Percentiles rank a stretch among this genome's conserved stretches.
Conservation (phyloP, 108 stramenopile species). For the Seminavis robusta region DNA sequence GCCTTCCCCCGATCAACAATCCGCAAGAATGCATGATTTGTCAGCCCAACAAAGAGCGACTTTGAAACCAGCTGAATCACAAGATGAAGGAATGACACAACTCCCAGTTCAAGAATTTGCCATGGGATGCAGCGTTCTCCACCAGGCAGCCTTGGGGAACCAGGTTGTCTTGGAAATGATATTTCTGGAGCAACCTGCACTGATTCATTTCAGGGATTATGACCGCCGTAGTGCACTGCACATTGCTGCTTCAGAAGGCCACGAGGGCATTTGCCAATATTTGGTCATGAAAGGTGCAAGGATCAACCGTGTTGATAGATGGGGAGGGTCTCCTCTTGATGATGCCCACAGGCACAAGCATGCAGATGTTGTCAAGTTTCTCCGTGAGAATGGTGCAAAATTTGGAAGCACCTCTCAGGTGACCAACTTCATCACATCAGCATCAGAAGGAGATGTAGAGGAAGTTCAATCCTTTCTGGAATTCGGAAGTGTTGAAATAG, state of each 20-base stretch:
- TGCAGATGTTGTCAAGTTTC: slow-evolving; percentile 20
- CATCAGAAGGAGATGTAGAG: slow-evolving; percentile 35
- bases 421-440: slow-evolving; percentile 45
- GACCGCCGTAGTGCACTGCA: slow-evolving; percentile 85
- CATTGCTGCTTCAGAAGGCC: slow-evolving; percentile 80
- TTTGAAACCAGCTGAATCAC: too few relatives aligned
- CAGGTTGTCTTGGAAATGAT: slow-evolving; percentile 30
- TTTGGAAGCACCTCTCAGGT: too few relatives aligned
- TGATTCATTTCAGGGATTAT: slow-evolving; percentile 86
- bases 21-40: too few relatives aligned
- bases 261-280: slow-evolving; percentile 59
- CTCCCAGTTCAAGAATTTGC: slow-evolving; percentile 59
- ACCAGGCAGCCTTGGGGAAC: slow-evolving; percentile 68
- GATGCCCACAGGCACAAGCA: slow-evolving; percentile 45
- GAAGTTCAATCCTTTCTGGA: slow-evolving; percentile 38
- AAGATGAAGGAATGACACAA: too few relatives aligned
- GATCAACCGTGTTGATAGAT: slow-evolving; percentile 59
- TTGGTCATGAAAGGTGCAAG: slow-evolving; percentile 57
- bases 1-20: too few relatives aligned
- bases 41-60: too few relatives aligned
- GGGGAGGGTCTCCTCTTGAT: slow-evolving; percentile 54
- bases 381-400: too few relatives aligned
- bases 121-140: slow-evolving; percentile 75
- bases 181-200: slow-evolving; percentile 24
- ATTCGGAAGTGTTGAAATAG: slow-evolving; percentile 13